Base-by-base conservation (phyloP, 2,329 filamentous ascomycete genomes). In the Sarocladiaceae sp. region DNA sequence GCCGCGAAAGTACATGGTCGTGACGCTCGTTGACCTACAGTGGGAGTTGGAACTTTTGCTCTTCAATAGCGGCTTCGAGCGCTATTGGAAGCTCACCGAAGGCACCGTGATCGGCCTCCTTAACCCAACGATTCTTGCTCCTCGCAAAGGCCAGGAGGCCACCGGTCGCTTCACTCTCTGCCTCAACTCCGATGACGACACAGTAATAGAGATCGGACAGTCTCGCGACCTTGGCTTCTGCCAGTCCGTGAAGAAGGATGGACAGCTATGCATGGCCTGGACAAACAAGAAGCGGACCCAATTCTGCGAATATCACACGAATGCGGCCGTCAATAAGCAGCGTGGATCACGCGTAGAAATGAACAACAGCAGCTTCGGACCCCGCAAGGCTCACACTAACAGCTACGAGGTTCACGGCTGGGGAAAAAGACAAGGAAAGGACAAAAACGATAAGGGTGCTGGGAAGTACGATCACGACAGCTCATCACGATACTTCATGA, bases 31-130 rank as follows among this genome's bases (percentile, higher is more conserved):
- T 0, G 91, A 98, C 61, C 70, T 98, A 10, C 84, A 88, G 55
- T 95, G 83, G 80, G 88, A 95, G 54, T 64, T 98, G 11, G 90
- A 97, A 51, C 75, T 97, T 33, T 97, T 89, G 55, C 77, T 98
- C 12, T 98, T 98, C 64, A 86, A 87, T 55, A 82, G 84, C 0
- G 94, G 88, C 6, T 96, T 97, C 55, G 83, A 87, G 13, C 82
- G 86, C 45, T 98, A 93, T 68, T 97, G 91, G 84, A 95, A 95
- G 59, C 70, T 97, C n/a, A 82, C 82, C 0, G 78, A 88, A 2
- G 93, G 93, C n/a, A 96, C 90, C 0, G 76, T 97, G 1, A 73
- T 98, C 45, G 93, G 91, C 4, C 86, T 98, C 20, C 72, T 98
- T 23, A 98, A 98, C 58, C 93, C 93, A 1, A 81, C 73, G 15